A percentile compares a stretch with the other conserved stretches of the same genome.
Conservation (phyloP, 1,284 basidiomycete genomes). For the Malassezia slooffiae region DNA sequence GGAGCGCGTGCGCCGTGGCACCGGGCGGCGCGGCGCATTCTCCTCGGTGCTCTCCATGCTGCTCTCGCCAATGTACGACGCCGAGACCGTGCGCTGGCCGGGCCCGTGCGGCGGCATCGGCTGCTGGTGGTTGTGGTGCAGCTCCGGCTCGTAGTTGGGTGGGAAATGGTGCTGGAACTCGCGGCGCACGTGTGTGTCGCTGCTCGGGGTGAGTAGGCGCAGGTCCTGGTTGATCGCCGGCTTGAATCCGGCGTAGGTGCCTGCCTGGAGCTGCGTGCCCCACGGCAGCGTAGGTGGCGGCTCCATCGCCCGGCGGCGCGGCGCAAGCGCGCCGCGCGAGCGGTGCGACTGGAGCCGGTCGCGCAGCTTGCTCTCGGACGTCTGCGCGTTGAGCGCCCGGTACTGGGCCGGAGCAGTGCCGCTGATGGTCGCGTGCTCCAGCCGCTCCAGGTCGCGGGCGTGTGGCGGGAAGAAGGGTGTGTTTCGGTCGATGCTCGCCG, state of each 20-base stretch:
- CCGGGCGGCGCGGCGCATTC: too few relatives aligned
- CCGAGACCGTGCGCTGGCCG: too few relatives aligned
- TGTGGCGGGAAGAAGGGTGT: constrained; percentile 38
- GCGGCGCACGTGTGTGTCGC: constrained; percentile 18
- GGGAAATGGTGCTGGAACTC: constrained; percentile 7
- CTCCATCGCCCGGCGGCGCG: background rate
- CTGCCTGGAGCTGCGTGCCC: constrained; percentile 28
- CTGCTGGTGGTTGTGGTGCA: constrained; percentile 1
- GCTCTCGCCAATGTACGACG: too few relatives aligned
- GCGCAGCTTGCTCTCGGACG: constrained; percentile 9
- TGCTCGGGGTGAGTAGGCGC: constrained; percentile 27
- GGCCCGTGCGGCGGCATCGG: constrained; percentile 4
- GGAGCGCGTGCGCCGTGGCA: too few relatives aligned
- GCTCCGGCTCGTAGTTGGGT: constrained; percentile 11
- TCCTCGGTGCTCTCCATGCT: too few relatives aligned
- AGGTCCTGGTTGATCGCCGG: constrained; percentile 28
- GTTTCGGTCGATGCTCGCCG: constrained; percentile 35
- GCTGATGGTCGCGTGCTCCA: constrained; percentile 1
- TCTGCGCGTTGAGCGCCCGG: constrained; percentile 13
- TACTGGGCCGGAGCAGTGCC: constrained; percentile 9
- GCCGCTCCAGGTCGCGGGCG: constrained; percentile 22
- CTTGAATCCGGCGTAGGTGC: constrained; percentile 37
- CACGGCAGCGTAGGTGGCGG: constrained; percentile 11
- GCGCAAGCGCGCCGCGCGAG: background rate
- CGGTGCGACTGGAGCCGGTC: constrained; percentile 11